Base-by-base conservation (phyloP, 768 basidiomycete species). In the Crepidotus variabilis region DNA sequence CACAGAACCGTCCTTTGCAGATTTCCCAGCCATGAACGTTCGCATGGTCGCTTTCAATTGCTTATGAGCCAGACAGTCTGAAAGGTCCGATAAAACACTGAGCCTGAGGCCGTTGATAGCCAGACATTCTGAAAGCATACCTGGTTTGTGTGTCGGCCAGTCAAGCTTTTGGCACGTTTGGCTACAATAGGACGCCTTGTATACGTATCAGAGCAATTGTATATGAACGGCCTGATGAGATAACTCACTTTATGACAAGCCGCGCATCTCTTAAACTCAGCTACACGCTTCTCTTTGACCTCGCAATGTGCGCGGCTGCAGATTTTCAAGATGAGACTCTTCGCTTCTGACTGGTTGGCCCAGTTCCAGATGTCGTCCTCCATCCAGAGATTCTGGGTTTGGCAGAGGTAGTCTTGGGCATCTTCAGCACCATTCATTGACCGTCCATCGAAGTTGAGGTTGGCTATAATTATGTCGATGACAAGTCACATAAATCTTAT, bases 351-450 rank as follows among this genome's bases (percentile, higher is more conserved):
- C 54, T 72, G 65, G 59, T 74, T 67, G 10, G 69, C 75, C 78
- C 77, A 79, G 7, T 70, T 63, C 78, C 78, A 79, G 11, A 75
- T 73, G 47, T 68, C 68, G 1, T 62, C 60, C n/a, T 67, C 64
- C 72, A 74, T 75, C 76, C 75, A 79, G 7, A 78, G 63, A 52
- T 75, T 72, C 57, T 78, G 78, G 0, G 75, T 67, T 8, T 75
- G 59, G 71, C 72, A 81, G 9, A 78, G 62, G 63, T 78, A 77
- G 61, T 79, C 79, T 35, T 75, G 77, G 18, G 77, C 78, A 21
- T 75, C 75, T 58, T 78, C 78, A 0, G 71, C 65, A 1, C 76
- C 71, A 52, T 79, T 76, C 16, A 55, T 7, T 8, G 50, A 10
- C 51, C 67, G 67, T 59, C 72, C 58, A 14, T 64, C 60, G 23